A percentile compares a stretch with the other conserved stretches of the same genome.
These are phyloP conservation scores for Eucalyptus cloeziana DNA, from an alignment of 345 rosid species.

Conservation along the genomic window DNA sequence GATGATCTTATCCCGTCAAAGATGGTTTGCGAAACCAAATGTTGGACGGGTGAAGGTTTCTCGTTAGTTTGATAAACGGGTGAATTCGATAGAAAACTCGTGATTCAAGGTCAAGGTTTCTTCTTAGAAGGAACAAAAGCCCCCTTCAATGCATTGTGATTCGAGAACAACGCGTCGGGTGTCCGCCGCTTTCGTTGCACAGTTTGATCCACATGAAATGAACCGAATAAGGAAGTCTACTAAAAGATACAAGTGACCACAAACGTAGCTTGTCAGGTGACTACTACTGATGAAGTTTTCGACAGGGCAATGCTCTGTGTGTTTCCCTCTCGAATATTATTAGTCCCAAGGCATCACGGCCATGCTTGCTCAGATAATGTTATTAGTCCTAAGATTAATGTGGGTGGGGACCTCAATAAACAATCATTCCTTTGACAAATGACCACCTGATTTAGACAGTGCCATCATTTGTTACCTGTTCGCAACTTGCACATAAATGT, in stretches of 20 bases:
- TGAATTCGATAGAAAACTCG: too few species aligned
- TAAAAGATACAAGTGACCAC: not conserved
- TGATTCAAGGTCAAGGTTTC: too few species aligned
- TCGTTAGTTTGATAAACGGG: too few species aligned
- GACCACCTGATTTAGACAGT: not conserved
- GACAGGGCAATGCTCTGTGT: not conserved
- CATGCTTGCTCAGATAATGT: not conserved
- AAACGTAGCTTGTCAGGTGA: not conserved
- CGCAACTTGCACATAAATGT: not conserved
- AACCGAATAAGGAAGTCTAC: not conserved
- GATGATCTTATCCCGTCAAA: too few species aligned
- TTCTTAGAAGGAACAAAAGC: not conserved
- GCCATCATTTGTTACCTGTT: not conserved
- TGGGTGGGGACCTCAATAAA: not conserved
- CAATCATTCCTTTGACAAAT: not conserved
- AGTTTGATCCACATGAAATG: not conserved
- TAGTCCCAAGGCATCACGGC: not conserved
- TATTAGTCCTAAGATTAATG: not conserved
- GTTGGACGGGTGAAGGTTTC: too few species aligned
- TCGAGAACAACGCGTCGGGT: not conserved
- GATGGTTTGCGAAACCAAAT: too few species aligned
- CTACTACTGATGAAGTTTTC: not conserved
- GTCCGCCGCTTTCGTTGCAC: not conserved
- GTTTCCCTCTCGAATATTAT: not conserved
- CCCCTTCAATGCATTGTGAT: not conserved